A percentile compares a stretch with the other conserved stretches of the same genome.
phyloP scores from a whole-genome alignment of 441 rosid species.

The Aleurites moluccanus region DNA sequence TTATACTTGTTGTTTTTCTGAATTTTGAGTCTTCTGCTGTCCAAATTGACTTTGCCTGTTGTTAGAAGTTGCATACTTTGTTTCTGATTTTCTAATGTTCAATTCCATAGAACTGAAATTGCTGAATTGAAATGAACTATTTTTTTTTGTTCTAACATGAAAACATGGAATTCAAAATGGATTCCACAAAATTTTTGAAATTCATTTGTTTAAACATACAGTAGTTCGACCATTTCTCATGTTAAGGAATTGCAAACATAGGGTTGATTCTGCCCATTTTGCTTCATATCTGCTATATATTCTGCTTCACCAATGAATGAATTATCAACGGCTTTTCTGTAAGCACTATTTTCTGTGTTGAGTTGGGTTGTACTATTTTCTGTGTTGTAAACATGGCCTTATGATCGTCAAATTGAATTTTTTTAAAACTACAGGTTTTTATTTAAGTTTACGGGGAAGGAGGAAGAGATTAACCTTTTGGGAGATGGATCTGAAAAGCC shows the following conservation, averaged over 20 bases:
- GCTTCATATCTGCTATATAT: background rate
- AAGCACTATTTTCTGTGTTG: background rate
- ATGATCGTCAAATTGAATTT: background rate
- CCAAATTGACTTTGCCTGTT: background rate
- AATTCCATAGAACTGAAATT: no score
- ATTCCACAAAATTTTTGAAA: no score
- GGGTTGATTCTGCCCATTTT: background rate
- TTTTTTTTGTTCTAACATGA: no score
- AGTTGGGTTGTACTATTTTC: background rate
- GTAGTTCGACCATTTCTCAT: background rate
- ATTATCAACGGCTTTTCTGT: background rate
- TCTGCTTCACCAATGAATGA: background rate
- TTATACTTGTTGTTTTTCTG: background rate
- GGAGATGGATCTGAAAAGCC: constrained; percentile 89
- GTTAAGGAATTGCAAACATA: background rate
- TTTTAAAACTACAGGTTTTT: constrained; percentile 63
- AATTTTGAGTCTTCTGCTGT: background rate
- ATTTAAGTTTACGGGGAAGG: constrained; percentile 72
- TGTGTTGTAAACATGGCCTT: background rate
- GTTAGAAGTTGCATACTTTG: background rate
- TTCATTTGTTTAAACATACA: no score
- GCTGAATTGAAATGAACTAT: no score
- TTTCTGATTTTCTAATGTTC: background rate
- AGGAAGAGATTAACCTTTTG: constrained; percentile 79
- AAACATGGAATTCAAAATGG: no score